Evolutionary conservation across 768 basidiomycete species (phyloP).

Genomic region (Tremella yokohamensis): DNA sequence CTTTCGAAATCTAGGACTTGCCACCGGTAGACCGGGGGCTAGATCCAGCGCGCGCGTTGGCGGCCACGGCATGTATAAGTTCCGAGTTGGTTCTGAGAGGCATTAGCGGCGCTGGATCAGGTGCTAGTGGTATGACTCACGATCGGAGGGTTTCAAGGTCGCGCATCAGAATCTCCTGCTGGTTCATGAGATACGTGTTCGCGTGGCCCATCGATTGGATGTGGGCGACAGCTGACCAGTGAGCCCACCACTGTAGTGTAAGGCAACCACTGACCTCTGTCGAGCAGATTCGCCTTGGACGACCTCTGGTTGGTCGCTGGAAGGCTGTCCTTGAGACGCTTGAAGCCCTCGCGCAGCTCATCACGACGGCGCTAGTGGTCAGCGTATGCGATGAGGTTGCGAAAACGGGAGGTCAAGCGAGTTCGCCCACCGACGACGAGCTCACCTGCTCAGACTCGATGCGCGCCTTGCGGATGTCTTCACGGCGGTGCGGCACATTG

Average conservation of each 20-base stretch:
- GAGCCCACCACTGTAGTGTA: background rate
- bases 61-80: background rate
- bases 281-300: slow-evolving; percentile 84
- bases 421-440: slow-evolving; percentile 28
- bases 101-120: background rate
- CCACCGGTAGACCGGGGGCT: background rate
- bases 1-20: too few relatives aligned
- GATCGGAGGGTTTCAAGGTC: slow-evolving; percentile 7
- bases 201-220: slow-evolving; percentile 9
- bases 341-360: slow-evolving; percentile 88
- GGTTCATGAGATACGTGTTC: background rate
- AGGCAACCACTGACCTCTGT: slow-evolving; percentile 47
- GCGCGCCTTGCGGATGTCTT: slow-evolving; percentile 23
- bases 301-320: slow-evolving; percentile 88
- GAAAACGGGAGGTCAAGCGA: slow-evolving; percentile 6
- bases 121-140: background rate
- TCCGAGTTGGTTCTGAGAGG: background rate
- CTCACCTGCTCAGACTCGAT: slow-evolving; percentile 43
- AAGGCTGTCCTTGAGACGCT: slow-evolving; percentile 82
- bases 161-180: background rate
- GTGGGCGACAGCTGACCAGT: slow-evolving; percentile 4
- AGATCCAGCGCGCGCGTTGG: background rate
- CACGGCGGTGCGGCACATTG: background rate
- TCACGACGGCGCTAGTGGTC: slow-evolving; percentile 68
- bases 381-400: background rate